Conservation (phyloP, 257 asterid species). For the Capsicum rhomboideum region DNA sequence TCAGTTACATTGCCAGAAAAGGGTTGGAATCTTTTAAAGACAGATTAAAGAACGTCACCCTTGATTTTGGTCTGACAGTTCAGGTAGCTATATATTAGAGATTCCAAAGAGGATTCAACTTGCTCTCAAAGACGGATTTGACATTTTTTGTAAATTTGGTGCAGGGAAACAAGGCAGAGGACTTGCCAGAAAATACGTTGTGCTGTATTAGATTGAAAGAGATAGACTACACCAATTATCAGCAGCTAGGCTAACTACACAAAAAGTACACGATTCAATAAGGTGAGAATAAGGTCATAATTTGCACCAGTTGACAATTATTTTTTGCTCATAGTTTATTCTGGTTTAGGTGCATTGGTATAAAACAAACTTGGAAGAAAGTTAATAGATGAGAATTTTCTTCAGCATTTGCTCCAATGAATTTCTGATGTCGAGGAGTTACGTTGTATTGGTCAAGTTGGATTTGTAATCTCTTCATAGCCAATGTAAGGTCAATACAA, state of each 20-base stretch:
- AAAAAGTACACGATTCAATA: background rate
- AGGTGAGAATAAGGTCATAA: background rate
- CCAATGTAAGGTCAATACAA: background rate
- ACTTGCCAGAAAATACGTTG: conserved; percentile 64
- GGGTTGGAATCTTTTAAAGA: conserved; percentile 1
- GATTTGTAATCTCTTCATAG: background rate
- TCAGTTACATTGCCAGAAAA: conserved; percentile 5
- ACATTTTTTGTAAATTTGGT: conserved; percentile 1
- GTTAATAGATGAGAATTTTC: background rate
- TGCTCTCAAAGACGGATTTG: background rate
- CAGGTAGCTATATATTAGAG: background rate
- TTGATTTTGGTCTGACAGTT: conserved; percentile 10
- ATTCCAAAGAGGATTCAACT: background rate
- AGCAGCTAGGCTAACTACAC: conserved; percentile 32
- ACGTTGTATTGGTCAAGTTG: background rate
- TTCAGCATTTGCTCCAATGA: background rate
- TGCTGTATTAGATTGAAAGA: conserved; percentile 73
- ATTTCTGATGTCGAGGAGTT: background rate
- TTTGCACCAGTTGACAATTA: background rate
- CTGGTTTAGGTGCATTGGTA: background rate
- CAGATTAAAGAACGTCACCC: background rate
- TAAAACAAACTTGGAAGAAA: background rate
- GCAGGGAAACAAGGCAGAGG: conserved; percentile 85
- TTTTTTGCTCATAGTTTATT: background rate
- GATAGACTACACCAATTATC: conserved; percentile 50